Conservation (phyloP, 495 filamentous ascomycete genomes). For the Podospora fimiseda region DNA sequence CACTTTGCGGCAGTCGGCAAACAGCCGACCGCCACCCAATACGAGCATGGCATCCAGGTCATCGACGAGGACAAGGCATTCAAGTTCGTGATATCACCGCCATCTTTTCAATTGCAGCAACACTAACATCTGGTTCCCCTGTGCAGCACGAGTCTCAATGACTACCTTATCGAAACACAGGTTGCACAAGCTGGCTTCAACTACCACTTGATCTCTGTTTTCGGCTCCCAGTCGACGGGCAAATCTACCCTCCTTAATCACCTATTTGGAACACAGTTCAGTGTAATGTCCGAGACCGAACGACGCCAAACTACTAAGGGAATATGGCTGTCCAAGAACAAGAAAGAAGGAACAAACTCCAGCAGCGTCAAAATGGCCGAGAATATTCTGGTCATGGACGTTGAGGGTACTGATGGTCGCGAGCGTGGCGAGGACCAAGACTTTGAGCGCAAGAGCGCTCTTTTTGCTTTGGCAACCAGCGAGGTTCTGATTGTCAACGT, state of each 20-base stretch:
- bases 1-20: slow-evolving; percentile 79
- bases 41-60: slow-evolving; percentile 92
- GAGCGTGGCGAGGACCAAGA: slow-evolving; percentile 98
- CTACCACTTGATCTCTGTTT: slow-evolving; percentile 97
- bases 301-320: slow-evolving; percentile 96
- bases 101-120: background rate
- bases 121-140: slow-evolving; percentile 3
- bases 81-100: slow-evolving; percentile 57
- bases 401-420: slow-evolving; percentile 94
- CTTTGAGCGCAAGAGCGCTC: slow-evolving; percentile 94
- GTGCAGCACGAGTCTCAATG: slow-evolving; percentile 65
- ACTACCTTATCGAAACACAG: slow-evolving; percentile 71
- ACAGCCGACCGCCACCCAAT: slow-evolving; percentile 58
- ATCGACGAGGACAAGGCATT: slow-evolving; percentile 93
- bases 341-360: slow-evolving; percentile 45
- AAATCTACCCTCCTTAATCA: slow-evolving; percentile 96
- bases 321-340: slow-evolving; percentile 98
- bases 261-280: slow-evolving; percentile 92
- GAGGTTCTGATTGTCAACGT: slow-evolving; percentile 98
- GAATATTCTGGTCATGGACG: slow-evolving; percentile 98
- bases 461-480: slow-evolving; percentile 94
- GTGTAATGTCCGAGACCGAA: slow-evolving; percentile 88
- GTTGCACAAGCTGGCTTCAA: slow-evolving; percentile 89
- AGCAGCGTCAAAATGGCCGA: slow-evolving; percentile 71
- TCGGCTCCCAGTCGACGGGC: slow-evolving; percentile 96